These are phyloP conservation scores for Rhododendron ovatum DNA, from an alignment of 148 eudicot genomes.

Conservation along the genomic window DNA sequence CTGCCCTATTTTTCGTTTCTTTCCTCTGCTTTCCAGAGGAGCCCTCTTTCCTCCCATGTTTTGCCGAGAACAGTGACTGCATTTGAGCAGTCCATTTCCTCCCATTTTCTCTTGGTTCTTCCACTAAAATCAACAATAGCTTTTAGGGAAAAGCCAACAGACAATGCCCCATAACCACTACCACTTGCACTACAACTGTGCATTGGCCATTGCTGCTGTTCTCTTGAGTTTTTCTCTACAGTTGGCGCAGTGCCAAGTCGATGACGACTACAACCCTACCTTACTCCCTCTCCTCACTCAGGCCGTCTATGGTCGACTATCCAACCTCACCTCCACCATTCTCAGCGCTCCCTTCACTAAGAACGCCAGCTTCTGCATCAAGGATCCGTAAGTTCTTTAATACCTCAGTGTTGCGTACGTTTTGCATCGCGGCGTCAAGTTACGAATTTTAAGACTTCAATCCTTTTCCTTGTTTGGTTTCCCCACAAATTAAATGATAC, in stretches of 20 bases:
- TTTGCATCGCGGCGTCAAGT: neutral
- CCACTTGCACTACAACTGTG: neutral
- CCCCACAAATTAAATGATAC: neutral
- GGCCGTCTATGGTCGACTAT: slow-evolving; percentile 15
- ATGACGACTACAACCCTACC: slow-evolving; percentile 16
- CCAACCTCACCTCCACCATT: slow-evolving; percentile 30
- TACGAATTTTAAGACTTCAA: neutral
- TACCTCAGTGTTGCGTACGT: neutral
- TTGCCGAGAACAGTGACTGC: no score
- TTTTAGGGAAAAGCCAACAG: no score
- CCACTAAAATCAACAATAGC: no score
- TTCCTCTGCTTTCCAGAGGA: no score
- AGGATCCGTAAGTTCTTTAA: slow-evolving; percentile 28
- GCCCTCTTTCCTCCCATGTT: no score
- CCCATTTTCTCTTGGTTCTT: no score
- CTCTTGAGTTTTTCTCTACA: neutral
- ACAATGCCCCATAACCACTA: neutral
- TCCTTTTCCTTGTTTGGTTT: neutral
- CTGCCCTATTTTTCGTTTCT: no score
- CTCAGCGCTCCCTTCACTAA: slow-evolving; percentile 15
- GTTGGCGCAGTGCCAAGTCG: slow-evolving; percentile 28
- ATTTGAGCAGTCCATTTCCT: no score
- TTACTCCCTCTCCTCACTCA: slow-evolving; percentile 20
- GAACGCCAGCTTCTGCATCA: slow-evolving; percentile 34
- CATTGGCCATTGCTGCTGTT: neutral